phyloP scores from a whole-genome alignment of 2,329 filamentous ascomycete genomes.

The Aureobasidium musti region DNA sequence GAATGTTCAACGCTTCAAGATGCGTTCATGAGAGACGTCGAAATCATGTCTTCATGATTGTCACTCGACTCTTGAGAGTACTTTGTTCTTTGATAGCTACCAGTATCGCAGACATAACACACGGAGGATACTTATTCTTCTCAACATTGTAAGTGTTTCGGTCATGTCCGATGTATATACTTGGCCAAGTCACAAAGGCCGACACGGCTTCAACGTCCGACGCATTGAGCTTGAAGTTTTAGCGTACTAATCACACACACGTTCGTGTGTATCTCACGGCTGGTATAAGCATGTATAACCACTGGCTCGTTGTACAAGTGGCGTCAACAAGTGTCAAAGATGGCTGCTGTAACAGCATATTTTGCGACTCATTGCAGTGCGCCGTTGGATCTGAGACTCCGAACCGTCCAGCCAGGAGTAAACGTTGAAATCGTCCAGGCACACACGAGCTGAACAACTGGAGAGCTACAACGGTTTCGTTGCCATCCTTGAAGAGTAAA shows the following conservation, averaged over 20 bases:
- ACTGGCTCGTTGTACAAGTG: neutral
- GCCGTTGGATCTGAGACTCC: slow-evolving; percentile 8
- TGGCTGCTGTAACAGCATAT: neutral
- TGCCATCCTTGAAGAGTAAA: slow-evolving; percentile 8
- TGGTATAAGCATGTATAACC: neutral
- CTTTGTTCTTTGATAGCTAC: too few species aligned
- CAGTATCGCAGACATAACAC: neutral
- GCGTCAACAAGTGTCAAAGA: neutral
- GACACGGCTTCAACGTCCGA: neutral
- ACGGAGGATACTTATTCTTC: neutral
- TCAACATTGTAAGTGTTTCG: neutral
- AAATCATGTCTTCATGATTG: too few species aligned
- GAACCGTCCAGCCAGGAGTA: slow-evolving; percentile 21
- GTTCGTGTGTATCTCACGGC: neutral
- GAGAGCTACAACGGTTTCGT: slow-evolving; percentile 19
- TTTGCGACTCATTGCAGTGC: neutral
- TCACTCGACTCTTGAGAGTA: too few species aligned
- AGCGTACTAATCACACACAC: neutral
- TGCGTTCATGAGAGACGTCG: too few species aligned
- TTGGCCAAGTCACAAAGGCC: neutral
- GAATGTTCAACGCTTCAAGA: too few species aligned
- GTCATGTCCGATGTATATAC: neutral
- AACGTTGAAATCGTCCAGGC: slow-evolving; percentile 13
- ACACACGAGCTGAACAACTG: slow-evolving; percentile 24
- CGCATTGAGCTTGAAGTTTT: neutral